Conservation (phyloP, 176 grass and related monocot species). For the Hyparrhenia diplandra region DNA sequence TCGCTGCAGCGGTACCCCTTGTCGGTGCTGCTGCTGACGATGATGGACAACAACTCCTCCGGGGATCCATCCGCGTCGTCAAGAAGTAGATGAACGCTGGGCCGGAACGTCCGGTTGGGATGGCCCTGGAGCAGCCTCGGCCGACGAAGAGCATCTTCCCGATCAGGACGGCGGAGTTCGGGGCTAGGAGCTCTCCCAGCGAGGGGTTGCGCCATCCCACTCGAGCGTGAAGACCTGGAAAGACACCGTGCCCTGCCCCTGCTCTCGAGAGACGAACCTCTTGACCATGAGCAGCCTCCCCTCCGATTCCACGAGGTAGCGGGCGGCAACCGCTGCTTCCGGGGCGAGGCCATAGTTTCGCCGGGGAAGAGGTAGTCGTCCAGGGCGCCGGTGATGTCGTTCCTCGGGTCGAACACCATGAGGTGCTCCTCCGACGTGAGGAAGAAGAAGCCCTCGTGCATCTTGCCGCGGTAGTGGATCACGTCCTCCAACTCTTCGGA, state of each 20-base stretch:
- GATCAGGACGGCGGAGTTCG: not conserved
- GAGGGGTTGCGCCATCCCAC: not conserved
- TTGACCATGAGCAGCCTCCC: not conserved
- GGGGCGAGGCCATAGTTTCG: not conserved
- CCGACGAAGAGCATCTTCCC: constrained; percentile 20
- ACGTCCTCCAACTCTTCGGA: not conserved
- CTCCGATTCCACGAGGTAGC: not conserved
- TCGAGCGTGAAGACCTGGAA: not conserved
- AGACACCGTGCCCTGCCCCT: not conserved
- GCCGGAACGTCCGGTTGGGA: not conserved
- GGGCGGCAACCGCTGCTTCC: not conserved
- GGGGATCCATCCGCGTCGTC: not conserved
- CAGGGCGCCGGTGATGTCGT: not conserved
- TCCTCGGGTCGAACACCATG: not conserved
- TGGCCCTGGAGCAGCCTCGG: constrained; percentile 17
- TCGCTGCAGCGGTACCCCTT: too few species aligned
- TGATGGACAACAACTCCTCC: too few species aligned
- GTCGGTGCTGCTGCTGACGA: not conserved
- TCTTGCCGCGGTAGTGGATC: not conserved
- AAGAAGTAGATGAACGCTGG: constrained; percentile 19
- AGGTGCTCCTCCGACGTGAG: not conserved
- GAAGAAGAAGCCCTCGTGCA: not conserved
- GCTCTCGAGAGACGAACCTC: not conserved
- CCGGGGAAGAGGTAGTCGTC: not conserved
- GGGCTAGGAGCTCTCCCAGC: not conserved